Evolutionary conservation across 208 protist species (phyloP).

Genomic region (Novymonas esmeraldas): DNA sequence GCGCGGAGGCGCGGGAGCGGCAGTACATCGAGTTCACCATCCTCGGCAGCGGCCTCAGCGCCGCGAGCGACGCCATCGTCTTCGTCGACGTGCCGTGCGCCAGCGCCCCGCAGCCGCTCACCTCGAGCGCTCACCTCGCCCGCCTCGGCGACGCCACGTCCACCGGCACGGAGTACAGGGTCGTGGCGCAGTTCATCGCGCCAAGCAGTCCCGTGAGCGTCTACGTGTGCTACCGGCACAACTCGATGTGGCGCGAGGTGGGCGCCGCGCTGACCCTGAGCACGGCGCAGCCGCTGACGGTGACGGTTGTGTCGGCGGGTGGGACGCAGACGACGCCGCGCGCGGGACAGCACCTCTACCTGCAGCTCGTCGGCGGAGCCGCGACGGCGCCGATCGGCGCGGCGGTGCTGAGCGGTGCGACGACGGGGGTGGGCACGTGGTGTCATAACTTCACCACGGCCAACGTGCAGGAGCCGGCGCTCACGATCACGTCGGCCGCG

Average conservation of each 20-base stretch:
- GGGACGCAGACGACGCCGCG: conserved; percentile 42
- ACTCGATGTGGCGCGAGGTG: conserved; percentile 65
- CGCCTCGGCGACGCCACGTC: conserved; percentile 40
- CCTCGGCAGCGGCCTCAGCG: conserved; percentile 49
- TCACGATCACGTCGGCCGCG: conserved; percentile 38
- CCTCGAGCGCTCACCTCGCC: conserved; percentile 40
- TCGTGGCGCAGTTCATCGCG: conserved; percentile 76
- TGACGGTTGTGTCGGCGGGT: conserved; percentile 35
- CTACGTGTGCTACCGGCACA: conserved; percentile 71
- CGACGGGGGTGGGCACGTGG: conserved; percentile 62
- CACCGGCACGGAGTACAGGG: conserved; percentile 38
- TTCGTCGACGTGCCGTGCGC: conserved; percentile 74
- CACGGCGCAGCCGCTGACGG: conserved; percentile 36
- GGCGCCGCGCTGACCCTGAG: conserved; percentile 42
- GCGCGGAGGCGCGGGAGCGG: conserved; percentile 37
- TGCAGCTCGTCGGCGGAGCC: conserved; percentile 40
- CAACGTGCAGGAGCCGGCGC: conserved; percentile 59
- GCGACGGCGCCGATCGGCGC: conserved; percentile 2
- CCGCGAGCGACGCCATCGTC: conserved; percentile 48
- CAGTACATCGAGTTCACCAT: conserved; percentile 83
- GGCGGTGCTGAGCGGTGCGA: conserved; percentile 53
- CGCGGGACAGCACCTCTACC: conserved; percentile 74
- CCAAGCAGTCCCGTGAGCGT: conserved; percentile 21
- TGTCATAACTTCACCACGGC: conserved; percentile 84
- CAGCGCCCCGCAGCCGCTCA: conserved; percentile 25